Percentiles rank a stretch among this genome's conserved stretches.
Conservation (phyloP, 2,329 filamentous ascomycete species). For the Ophiognomonia clavigignenti-juglandacearum region DNA sequence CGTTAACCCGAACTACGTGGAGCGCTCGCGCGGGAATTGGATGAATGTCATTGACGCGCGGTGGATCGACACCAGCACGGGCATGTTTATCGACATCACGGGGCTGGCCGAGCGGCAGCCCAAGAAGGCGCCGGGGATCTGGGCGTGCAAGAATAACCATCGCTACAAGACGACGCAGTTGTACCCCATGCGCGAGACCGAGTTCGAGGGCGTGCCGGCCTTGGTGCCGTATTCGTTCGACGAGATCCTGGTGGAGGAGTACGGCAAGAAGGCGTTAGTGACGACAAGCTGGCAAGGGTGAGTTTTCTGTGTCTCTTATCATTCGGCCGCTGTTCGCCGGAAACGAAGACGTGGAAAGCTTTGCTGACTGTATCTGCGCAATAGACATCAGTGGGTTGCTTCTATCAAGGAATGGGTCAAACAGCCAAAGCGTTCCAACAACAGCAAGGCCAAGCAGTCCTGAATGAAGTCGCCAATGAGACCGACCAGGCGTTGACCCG, state of each 20-base stretch:
- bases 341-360: too few relatives aligned
- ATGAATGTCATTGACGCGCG: constrained; percentile 78
- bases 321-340: too few relatives aligned
- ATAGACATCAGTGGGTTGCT: constrained; percentile 56
- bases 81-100: constrained; percentile 81
- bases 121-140: constrained; percentile 54
- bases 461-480: too few relatives aligned
- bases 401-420: constrained; percentile 57
- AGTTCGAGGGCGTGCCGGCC: constrained; percentile 69
- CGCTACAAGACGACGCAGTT: constrained; percentile 65
- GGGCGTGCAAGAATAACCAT: constrained; percentile 79
- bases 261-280: constrained; percentile 55
- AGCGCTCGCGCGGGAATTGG: constrained; percentile 60
- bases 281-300: constrained; percentile 59
- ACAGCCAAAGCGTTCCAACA: too few relatives aligned
- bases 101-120: constrained; percentile 65
- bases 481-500: too few relatives aligned
- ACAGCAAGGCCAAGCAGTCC: too few relatives aligned
- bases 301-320: too few relatives aligned
- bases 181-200: constrained; percentile 68
- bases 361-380: constrained; percentile 17
- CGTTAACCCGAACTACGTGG: constrained; percentile 65
- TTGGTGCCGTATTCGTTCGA: constrained; percentile 67
- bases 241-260: constrained; percentile 61
- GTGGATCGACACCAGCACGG: constrained; percentile 73